Percentiles rank a stretch among this genome's conserved stretches.
phyloP scores from a whole-genome alignment of 2,329 filamentous ascomycete species.

The Arthrobotrys sphaeroides region DNA sequence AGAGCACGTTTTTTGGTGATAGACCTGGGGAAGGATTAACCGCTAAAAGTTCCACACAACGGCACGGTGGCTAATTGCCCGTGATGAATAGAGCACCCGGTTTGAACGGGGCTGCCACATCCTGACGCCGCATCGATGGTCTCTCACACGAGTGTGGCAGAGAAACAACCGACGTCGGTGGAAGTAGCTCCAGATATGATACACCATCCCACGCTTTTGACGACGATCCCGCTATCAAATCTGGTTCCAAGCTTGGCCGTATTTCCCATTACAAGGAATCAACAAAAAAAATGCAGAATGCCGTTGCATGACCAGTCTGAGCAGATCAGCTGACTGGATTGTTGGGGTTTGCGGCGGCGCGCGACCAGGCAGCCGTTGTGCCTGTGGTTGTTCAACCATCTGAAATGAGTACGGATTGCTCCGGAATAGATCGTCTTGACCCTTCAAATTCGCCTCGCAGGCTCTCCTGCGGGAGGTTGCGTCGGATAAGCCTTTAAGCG shows the following conservation, averaged over 20 bases:
- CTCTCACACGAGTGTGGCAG: neutral
- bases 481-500: constrained; percentile 53
- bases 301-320: neutral
- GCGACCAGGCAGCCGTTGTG: constrained; percentile 41
- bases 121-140: neutral
- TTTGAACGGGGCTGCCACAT: neutral
- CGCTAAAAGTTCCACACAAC: constrained; percentile 14
- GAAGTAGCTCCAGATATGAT: neutral
- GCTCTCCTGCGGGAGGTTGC: constrained; percentile 39
- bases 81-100: neutral
- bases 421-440: constrained; percentile 44
- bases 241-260: neutral
- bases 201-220: neutral
- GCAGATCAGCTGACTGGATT: constrained; percentile 41
- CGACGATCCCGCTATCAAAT: constrained; percentile 12
- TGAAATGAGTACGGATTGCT: constrained; percentile 49
- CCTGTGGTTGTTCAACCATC: constrained; percentile 41
- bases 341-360: constrained; percentile 25
- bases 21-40: constrained; percentile 31
- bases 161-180: neutral
- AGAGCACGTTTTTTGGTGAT: constrained; percentile 11
- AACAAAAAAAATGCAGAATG: neutral
- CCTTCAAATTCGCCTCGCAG: constrained; percentile 47
- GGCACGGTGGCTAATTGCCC: constrained; percentile 1
- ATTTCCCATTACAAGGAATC: neutral